phyloP scores from a whole-genome alignment of 331 rosid species.

The Acacia concinna region DNA sequence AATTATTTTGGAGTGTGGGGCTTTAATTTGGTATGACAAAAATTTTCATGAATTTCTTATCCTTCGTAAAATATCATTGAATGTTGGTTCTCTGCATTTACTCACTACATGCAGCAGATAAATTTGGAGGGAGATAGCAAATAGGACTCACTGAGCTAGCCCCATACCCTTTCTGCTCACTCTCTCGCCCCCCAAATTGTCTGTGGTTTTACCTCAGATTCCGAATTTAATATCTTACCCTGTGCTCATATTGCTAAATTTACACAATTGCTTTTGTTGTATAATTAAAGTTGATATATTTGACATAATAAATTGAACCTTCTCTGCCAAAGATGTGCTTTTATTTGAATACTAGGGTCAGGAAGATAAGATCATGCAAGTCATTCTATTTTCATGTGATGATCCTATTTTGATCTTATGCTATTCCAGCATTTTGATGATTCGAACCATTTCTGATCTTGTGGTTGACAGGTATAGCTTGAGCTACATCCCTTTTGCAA shows the following conservation, averaged over 20 bases:
- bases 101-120: neutral
- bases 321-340: neutral
- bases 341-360: neutral
- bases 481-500: constrained; percentile 78
- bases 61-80: neutral
- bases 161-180: neutral
- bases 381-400: neutral
- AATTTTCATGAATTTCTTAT: neutral
- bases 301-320: neutral
- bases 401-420: neutral
- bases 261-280: neutral
- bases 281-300: neutral
- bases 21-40: constrained; percentile 71
- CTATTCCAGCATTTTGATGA: neutral
- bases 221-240: neutral
- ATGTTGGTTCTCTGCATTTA: neutral
- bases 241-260: neutral
- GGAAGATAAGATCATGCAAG: neutral
- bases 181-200: neutral
- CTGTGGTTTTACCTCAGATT: neutral
- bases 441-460: constrained; percentile 8
- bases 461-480: constrained; percentile 61
- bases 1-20: constrained; percentile 82
- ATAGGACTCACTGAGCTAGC: neutral
- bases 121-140: neutral